Evolutionary conservation across 2,329 filamentous ascomycete genomes (phyloP), one percentile per base, ranked within the genome.

Genomic region (Aschersonia sp.): DNA sequence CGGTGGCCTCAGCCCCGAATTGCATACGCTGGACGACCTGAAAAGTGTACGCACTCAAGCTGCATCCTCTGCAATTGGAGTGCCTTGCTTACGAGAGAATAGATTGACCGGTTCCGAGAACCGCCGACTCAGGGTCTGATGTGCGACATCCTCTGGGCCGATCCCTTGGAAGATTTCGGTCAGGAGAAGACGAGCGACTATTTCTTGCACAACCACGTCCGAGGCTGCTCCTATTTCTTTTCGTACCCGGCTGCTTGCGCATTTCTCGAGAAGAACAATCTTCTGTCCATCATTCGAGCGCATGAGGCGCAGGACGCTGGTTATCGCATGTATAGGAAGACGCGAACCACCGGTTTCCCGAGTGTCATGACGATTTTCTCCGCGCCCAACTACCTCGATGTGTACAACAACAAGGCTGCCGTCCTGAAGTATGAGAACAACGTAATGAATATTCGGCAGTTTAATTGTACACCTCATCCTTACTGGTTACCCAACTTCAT

Each of bases 321-420:
- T 22, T 98, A 98, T 68, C 80, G 92, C 63, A 98, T 98, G 92
- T 98, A 98, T 68, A 81, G 92, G 56, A 98, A 98, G 76, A 98
- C 92, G 30, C 80, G 90, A 53, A 97, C 92, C 1, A 98, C 92
- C 22, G 92, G 92, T 2, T 98, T 98, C 71, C 92, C 92, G 29
- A 96, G 89, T 69, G 92, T 98, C 53, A 98, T 98, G 92, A 98
- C 92, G 56, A 98, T 98, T 60, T 98, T 98, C 75, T 97, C 90
- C 43, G 92, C 92, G 1, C 92, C 92, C 39, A 98, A 98, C 68
- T 98, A 98, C 63, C 80, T 98, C 53, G 92, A 98, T 60, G 89
- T 98, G 39, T 98, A 98, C 71, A 98, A 98, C 79, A 98, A 98
- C 76, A 98, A 98, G 73, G 92, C 92, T 2, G 92, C 92, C 0